Evolutionary conservation across 768 basidiomycete species (phyloP).

Genomic region (Tricholoma terreum): DNA sequence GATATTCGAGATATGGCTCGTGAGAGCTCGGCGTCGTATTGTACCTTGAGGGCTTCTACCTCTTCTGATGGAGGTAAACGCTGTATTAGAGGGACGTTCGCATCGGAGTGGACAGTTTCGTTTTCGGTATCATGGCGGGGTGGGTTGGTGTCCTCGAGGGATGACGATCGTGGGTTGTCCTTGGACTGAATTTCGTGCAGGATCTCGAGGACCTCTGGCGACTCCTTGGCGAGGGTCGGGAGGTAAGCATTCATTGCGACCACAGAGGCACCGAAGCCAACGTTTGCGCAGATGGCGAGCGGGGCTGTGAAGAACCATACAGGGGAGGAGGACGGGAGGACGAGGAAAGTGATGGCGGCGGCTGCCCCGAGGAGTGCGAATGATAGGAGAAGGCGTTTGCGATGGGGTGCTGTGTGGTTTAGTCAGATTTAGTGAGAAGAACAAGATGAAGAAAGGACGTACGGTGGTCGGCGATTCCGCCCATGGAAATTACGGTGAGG

Average conservation of each 20-base stretch:
- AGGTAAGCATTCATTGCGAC: constrained; percentile 93
- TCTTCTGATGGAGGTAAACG: constrained; percentile 11
- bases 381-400: constrained; percentile 72
- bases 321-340: constrained; percentile 66
- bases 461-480: constrained; percentile 89
- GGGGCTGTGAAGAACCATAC: constrained; percentile 68
- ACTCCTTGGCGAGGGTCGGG: constrained; percentile 64
- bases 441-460: constrained; percentile 27
- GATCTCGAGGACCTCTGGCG: constrained; percentile 52
- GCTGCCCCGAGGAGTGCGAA: constrained; percentile 75
- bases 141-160: constrained; percentile 12
- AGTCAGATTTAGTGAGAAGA: neutral
- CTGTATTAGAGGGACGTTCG: constrained; percentile 40
- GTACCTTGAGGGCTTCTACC: constrained; percentile 25
- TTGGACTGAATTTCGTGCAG: constrained; percentile 30
- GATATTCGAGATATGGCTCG: constrained; percentile 81
- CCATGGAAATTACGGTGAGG: constrained; percentile 92
- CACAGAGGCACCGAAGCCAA: constrained; percentile 79
- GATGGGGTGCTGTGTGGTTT: constrained; percentile 46
- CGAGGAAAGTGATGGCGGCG: constrained; percentile 66
- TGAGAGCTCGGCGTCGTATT: constrained; percentile 61
- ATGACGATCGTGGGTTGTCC: constrained; percentile 13
- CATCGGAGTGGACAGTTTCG: constrained; percentile 17
- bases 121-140: constrained; percentile 19
- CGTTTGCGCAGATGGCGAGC: constrained; percentile 75